Evolutionary conservation across 441 rosid species (phyloP).

Genomic region (Bruguiera hainesii): DNA sequence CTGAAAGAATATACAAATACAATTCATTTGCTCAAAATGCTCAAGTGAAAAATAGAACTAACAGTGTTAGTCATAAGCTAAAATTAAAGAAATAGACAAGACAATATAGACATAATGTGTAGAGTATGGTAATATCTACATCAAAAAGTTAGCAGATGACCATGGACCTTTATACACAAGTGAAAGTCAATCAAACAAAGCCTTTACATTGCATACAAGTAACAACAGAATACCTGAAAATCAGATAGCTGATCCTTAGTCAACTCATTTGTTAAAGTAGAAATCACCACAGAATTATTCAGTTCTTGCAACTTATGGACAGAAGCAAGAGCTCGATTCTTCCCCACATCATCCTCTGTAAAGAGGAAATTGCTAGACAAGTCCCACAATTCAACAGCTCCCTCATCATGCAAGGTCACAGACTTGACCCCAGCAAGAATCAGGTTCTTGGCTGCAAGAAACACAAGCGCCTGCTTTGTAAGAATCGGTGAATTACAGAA

Average conservation of each 20-base stretch:
- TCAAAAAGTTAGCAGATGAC: too few species aligned
- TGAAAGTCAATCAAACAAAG: background rate
- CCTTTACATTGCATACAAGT: background rate
- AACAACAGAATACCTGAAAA: conserved; percentile 55
- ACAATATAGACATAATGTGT: too few species aligned
- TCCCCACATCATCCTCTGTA: conserved; percentile 75
- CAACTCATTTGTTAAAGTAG: conserved; percentile 59
- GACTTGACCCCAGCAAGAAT: conserved; percentile 95
- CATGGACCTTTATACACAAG: too few species aligned
- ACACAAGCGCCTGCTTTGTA: background rate
- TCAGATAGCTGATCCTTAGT: conserved; percentile 61
- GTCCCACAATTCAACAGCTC: conserved; percentile 79
- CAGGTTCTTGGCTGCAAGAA: conserved; percentile 75
- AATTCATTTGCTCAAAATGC: too few species aligned
- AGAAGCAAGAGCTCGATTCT: conserved; percentile 86
- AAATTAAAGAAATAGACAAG: too few species aligned
- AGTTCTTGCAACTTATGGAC: conserved; percentile 86
- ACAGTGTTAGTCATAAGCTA: too few species aligned
- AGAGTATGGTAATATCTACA: too few species aligned
- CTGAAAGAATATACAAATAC: too few species aligned
- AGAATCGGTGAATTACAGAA: background rate
- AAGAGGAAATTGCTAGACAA: conserved; percentile 72
- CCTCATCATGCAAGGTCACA: conserved; percentile 81
- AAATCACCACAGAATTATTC: conserved; percentile 65
- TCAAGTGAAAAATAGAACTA: too few species aligned